Conservation (phyloP, 352 stramenopile species). For the Phytophthora pinifolia region DNA sequence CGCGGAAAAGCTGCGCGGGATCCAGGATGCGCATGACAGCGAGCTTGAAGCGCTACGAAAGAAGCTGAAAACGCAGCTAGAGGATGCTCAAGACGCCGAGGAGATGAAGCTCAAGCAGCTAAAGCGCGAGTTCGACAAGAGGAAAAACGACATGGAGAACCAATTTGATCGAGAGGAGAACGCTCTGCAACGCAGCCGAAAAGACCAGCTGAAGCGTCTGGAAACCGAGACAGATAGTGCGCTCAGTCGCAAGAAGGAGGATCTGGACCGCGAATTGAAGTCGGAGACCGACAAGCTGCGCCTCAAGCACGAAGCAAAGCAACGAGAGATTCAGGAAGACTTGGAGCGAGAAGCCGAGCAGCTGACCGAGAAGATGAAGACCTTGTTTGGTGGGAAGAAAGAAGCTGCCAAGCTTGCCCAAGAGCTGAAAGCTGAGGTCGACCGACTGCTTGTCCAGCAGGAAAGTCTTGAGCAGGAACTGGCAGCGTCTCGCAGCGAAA, state of each 20-base stretch:
- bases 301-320: slow-evolving; percentile 39
- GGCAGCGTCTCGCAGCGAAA: slow-evolving; percentile 16
- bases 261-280: slow-evolving; percentile 57
- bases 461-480: slow-evolving; percentile 26
- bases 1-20: slow-evolving; percentile 28
- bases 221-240: slow-evolving; percentile 50
- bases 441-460: slow-evolving; percentile 21
- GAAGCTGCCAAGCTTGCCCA: slow-evolving; percentile 14
- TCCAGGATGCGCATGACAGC: slow-evolving; percentile 42
- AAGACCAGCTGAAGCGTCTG: slow-evolving; percentile 67
- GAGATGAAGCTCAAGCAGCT: slow-evolving; percentile 59
- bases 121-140: slow-evolving; percentile 67
- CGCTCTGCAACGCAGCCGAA: slow-evolving; percentile 44
- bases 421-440: slow-evolving; percentile 35
- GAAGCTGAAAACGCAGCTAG: slow-evolving; percentile 47
- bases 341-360: slow-evolving; percentile 39
- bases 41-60: slow-evolving; percentile 40
- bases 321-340: slow-evolving; percentile 46
- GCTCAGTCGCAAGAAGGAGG: slow-evolving; percentile 50
- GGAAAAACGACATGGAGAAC: slow-evolving; percentile 65
- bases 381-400: slow-evolving; percentile 29
- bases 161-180: slow-evolving; percentile 70
- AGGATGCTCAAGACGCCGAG: slow-evolving; percentile 58
- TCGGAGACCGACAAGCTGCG: slow-evolving; percentile 44
- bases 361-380: slow-evolving; percentile 35